Conservation (phyloP, 768 basidiomycete genomes). For the Cystofilobasidium capitatum region DNA sequence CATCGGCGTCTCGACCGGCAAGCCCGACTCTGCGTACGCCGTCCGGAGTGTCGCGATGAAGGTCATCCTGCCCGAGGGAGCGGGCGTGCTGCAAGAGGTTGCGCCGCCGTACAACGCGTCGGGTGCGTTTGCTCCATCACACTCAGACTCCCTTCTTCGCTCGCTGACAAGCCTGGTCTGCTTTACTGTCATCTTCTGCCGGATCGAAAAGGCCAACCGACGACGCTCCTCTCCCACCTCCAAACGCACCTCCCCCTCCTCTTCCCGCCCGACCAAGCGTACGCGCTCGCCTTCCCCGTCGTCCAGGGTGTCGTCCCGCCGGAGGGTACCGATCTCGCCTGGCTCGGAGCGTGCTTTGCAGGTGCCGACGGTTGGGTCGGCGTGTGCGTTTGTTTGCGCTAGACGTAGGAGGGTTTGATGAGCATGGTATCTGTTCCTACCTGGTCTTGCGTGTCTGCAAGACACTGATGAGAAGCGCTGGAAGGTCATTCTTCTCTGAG, state of each 20-base stretch:
- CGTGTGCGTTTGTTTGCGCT: slow-evolving; percentile 61
- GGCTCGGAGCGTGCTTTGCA: slow-evolving; percentile 83
- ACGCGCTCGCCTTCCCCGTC: slow-evolving; percentile 60
- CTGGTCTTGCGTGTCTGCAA: too few relatives aligned
- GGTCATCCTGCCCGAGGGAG: slow-evolving; percentile 72
- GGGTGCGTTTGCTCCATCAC: too few relatives aligned
- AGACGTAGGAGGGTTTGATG: too few relatives aligned
- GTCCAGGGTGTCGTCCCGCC: slow-evolving; percentile 79
- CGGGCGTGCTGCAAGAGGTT: slow-evolving; percentile 82
- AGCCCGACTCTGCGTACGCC: slow-evolving; percentile 75
- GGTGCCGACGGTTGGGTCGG: slow-evolving; percentile 95
- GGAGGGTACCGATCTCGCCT: slow-evolving; percentile 77
- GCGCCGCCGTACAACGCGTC: slow-evolving; percentile 69
- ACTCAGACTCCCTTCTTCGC: neutral
- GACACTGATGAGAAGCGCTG: too few relatives aligned
- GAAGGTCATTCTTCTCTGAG: too few relatives aligned
- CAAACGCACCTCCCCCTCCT: slow-evolving; percentile 67
- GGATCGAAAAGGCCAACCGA: slow-evolving; percentile 50
- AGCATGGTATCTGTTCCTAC: too few relatives aligned
- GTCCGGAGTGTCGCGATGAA: slow-evolving; percentile 81
- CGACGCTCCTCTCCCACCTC: slow-evolving; percentile 62
- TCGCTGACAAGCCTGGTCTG: neutral
- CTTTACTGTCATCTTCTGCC: neutral
- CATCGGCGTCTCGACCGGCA: slow-evolving; percentile 9
- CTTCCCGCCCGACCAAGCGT: slow-evolving; percentile 51